Evolutionary conservation across 805 yeast genomes (phyloP), one percentile per base, ranked within the genome.

Genomic region (Nakazawaea wyomingensis): DNA sequence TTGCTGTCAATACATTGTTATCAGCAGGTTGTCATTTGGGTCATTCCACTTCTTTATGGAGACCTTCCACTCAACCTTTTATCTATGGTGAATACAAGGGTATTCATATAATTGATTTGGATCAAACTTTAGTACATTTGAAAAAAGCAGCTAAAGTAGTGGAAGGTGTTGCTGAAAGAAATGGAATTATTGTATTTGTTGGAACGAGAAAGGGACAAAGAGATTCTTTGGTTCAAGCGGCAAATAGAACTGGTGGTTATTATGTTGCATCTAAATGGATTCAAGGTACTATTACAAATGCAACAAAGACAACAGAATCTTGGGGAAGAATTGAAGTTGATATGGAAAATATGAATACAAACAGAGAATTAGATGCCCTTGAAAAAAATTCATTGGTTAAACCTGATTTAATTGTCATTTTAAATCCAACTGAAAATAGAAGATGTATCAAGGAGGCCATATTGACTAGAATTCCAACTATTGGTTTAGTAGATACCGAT

Each of bases 11-110:
- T 24, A 79, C 79, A 45, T 71, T 93, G 41, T 61, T 91, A 62
- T 91, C 96, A 3, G 87, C 97, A 0, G 97, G 96, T 41, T 91
- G 91, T 36, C 99, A 93, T 62, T 68, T 93, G 52, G 99, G 99
- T 22, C 97, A 91, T 54, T 75, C 96, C n/a, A 82, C 78, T 28
- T 69, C 83, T 3, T 68, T 82, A 48, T 84, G 82, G 78, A 79
- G 95, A 53, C 80, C 89, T 8, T 74, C 84, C 21, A 86, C 90
- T 40, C 91, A 89, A 62, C 90, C 95, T 9, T 93, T 72, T 60
- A 74, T 91, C 35, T 83, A 83, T 56, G 99, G 98, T 43, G 83
- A 76, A 50, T 88, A 93, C 55, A 82, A 87, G 48, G 96, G 89
- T n/a, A 73, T 93, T 45, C 96, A 89, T 61, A 77, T 93, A 41